Conservation (phyloP, 148 eudicot species). For the Rhododendron simsii region DNA sequence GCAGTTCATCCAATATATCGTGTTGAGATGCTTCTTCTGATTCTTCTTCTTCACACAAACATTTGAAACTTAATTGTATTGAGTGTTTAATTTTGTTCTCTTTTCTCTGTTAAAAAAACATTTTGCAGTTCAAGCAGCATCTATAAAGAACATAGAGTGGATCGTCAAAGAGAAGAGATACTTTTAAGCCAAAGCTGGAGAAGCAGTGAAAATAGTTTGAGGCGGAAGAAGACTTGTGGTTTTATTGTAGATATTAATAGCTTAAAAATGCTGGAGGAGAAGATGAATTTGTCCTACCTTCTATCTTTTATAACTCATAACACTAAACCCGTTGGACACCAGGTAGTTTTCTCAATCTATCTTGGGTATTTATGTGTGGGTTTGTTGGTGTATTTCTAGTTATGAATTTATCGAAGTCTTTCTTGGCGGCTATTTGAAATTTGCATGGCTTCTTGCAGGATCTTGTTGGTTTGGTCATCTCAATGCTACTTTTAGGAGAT, state of each 20-base stretch:
- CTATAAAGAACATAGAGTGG: conserved; percentile 32
- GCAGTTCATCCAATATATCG: neutral
- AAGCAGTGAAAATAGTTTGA: conserved; percentile 32
- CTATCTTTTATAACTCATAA: conserved; percentile 84
- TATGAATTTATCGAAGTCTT: neutral
- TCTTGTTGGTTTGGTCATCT: conserved; percentile 96
- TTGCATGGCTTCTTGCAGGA: conserved; percentile 60
- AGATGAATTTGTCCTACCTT: conserved; percentile 59
- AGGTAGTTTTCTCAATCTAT: conserved; percentile 39
- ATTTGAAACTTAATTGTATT: neutral
- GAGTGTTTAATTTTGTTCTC: neutral
- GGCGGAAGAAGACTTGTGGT: conserved; percentile 52
- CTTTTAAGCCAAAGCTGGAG: conserved; percentile 26
- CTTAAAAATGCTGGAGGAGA: conserved; percentile 64
- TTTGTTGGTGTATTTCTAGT: neutral
- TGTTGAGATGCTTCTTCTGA: neutral
- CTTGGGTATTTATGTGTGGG: neutral
- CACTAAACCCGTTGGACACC: conserved; percentile 96
- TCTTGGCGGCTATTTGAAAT: neutral
- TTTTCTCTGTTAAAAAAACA: neutral
- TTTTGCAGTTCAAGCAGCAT: conserved; percentile 29
- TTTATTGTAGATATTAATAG: conserved; percentile 57
- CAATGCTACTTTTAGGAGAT: conserved; percentile 84
- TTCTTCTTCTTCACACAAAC: neutral
- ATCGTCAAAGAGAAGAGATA: conserved; percentile 40